Percentiles rank a stretch among this genome's conserved stretches.
These are phyloP conservation scores for Verticillium zaregamsianum DNA, from an alignment of 2,329 filamentous ascomycete genomes.

Conservation along the genomic window DNA sequence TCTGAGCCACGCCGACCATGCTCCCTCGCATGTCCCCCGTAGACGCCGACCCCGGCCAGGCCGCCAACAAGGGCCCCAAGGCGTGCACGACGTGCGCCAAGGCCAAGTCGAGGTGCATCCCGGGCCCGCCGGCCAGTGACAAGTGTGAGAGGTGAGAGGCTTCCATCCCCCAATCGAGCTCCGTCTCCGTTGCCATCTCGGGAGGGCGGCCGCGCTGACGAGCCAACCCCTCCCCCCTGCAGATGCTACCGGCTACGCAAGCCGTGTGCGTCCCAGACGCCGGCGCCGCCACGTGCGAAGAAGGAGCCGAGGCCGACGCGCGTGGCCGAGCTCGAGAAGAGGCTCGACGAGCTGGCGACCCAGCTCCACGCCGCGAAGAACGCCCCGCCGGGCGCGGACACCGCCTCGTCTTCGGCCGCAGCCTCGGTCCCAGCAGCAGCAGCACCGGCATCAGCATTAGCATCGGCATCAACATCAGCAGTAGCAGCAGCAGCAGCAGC, in stretches of 20 bases:
- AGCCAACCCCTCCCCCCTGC: background rate
- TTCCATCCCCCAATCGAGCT: background rate
- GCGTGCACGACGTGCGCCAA: constrained; percentile 47
- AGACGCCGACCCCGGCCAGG: background rate
- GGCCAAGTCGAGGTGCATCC: constrained; percentile 47
- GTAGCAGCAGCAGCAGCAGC: background rate
- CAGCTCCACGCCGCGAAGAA: constrained; percentile 29
- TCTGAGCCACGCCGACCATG: background rate
- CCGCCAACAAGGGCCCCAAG: constrained; percentile 37
- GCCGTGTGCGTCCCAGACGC: constrained; percentile 40
- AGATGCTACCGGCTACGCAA: constrained; percentile 46
- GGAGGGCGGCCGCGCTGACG: too few species aligned
- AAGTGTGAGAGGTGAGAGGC: constrained; percentile 41
- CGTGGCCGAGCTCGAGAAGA: constrained; percentile 46
- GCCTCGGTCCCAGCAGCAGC: background rate
- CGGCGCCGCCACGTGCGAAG: constrained; percentile 42
- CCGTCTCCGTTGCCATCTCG: background rate
- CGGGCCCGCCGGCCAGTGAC: constrained; percentile 31
- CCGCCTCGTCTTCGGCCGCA: background rate
- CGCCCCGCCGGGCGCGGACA: background rate
- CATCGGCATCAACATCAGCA: too few species aligned
- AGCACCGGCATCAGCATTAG: too few species aligned
- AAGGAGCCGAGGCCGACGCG: constrained; percentile 42
- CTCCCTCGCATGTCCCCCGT: constrained; percentile 14
- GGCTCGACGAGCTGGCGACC: constrained; percentile 43